Percentiles rank a stretch among this genome's conserved stretches.
These are phyloP conservation scores for Carex littledalei DNA, from an alignment of 176 grass and related monocot genomes.

Conservation along the genomic window DNA sequence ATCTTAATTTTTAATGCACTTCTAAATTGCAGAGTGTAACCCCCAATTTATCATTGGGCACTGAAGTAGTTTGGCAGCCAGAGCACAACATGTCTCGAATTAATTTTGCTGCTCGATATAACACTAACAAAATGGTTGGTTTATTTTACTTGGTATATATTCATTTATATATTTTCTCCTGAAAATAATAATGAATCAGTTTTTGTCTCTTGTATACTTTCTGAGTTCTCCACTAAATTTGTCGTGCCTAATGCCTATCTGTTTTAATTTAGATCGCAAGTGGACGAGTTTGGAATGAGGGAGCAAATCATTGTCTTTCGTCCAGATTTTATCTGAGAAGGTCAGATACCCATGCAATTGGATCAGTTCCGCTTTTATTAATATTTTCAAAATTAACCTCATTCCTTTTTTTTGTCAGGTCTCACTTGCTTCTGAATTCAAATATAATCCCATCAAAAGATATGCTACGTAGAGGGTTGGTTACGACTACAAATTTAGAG, in stretches of 20 bases:
- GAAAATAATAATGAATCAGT: conserved; percentile 3
- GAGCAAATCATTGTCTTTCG: conserved; percentile 56
- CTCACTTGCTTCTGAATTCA: too few relatives aligned
- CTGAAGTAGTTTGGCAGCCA: conserved; percentile 60
- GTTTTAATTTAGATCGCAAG: conserved; percentile 56
- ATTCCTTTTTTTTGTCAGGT: too few relatives aligned
- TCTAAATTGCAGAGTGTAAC: conserved; percentile 59
- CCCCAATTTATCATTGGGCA: conserved; percentile 64
- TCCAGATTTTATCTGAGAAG: conserved; percentile 75
- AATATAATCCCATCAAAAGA: too few relatives aligned
- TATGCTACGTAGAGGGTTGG: too few relatives aligned
- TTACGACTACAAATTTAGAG: too few relatives aligned
- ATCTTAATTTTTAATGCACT: conserved; percentile 6
- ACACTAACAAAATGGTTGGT: conserved; percentile 55
- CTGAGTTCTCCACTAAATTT: conserved; percentile 10
- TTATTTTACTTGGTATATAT: neutral
- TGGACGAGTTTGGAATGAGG: conserved; percentile 51
- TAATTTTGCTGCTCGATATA: conserved; percentile 75
- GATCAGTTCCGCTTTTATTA: neutral
- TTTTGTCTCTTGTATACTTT: neutral
- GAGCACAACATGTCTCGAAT: conserved; percentile 54
- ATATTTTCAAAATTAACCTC: neutral
- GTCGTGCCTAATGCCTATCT: neutral
- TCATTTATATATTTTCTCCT: neutral
- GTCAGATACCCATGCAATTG: conserved; percentile 22